Base-by-base conservation (phyloP, 768 basidiomycete species). In the Rhizopogon roseolus region DNA sequence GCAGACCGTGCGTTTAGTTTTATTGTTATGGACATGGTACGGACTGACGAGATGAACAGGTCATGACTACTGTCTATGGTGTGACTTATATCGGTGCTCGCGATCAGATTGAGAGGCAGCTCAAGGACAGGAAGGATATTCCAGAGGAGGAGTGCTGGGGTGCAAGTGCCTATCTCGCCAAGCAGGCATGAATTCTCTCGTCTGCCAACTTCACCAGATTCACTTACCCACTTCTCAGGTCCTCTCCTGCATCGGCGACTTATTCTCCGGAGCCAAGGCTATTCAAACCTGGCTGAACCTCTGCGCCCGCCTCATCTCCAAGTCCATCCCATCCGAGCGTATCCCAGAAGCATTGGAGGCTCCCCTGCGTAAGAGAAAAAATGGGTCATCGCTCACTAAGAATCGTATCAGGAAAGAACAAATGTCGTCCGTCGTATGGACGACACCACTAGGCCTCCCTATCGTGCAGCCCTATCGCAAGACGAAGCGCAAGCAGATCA, bases 31-130 rank as follows among this genome's bases (percentile, higher is more conserved):
- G 9, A 9, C 37, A 5, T 49, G 11, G 6, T 36, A 43, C 34
- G 34, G 42, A 11, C 29, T 29, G 42, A 41, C 16, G 39, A 11
- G 6, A 43, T 6, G 5, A 10, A 2, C 57, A 88, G 86, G 92
- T 98, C 59, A 99, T 99, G 97, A 99, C 96, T 1, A 98, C 96
- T 3, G 96, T 98, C 34, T 98, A 98, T 65, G 96, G 97, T 19
- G 95, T 99, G 14, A 99, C 97, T 0, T 95, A 86, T 71, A 73
- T 98, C 51, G 97, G 97, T 36, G 97, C 97, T 19, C 82, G 93
- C 41, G 91, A 92, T 8, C 97, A 98, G 72, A 97, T 98, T 52
- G 90, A 93, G 70, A 88, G 72, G 62, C 94, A 98, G 72, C 72
- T 99, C 38, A 81, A 77, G 60, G 90, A 90, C 52, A 76, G 86